phyloP scores from a whole-genome alignment of 352 stramenopile genomes.

The Phytophthora sojae region DNA sequence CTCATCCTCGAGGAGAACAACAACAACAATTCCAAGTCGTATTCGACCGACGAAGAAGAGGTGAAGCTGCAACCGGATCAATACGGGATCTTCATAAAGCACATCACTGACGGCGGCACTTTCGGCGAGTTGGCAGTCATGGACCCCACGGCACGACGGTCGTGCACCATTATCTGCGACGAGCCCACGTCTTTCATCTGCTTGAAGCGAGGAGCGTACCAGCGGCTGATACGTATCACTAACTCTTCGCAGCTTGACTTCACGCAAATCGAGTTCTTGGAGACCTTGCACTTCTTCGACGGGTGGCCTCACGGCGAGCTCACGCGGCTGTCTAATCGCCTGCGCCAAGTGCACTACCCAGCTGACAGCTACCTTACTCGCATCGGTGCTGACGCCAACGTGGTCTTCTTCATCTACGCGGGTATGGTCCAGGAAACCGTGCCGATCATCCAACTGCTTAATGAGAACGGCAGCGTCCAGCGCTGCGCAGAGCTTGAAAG shows the following conservation, averaged over 20 bases:
- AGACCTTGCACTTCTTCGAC: slow-evolving; percentile 86
- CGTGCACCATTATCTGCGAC: slow-evolving; percentile 81
- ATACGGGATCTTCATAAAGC: slow-evolving; percentile 80
- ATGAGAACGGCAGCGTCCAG: slow-evolving; percentile 67
- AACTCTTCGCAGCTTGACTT: slow-evolving; percentile 86
- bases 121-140: slow-evolving; percentile 86
- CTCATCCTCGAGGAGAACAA: slow-evolving; percentile 31
- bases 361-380: slow-evolving; percentile 74
- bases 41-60: slow-evolving; percentile 31
- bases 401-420: slow-evolving; percentile 84
- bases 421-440: slow-evolving; percentile 80
- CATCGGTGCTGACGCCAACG: slow-evolving; percentile 74
- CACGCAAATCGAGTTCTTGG: slow-evolving; percentile 83
- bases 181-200: slow-evolving; percentile 84
- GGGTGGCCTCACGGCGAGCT: slow-evolving; percentile 79
- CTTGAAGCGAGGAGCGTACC: slow-evolving; percentile 83
- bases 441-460: slow-evolving; percentile 72
- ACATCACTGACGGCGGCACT: slow-evolving; percentile 75
- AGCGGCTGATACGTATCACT: slow-evolving; percentile 81
- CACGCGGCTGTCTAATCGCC: slow-evolving; percentile 70
- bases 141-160: slow-evolving; percentile 75
- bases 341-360: slow-evolving; percentile 67
- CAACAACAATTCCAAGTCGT: slow-evolving; percentile 5
- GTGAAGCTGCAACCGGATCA: slow-evolving; percentile 44
- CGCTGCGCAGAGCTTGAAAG: slow-evolving; percentile 41